phyloP scores from a whole-genome alignment of 768 basidiomycete species.

The Suillus occidentalis region DNA sequence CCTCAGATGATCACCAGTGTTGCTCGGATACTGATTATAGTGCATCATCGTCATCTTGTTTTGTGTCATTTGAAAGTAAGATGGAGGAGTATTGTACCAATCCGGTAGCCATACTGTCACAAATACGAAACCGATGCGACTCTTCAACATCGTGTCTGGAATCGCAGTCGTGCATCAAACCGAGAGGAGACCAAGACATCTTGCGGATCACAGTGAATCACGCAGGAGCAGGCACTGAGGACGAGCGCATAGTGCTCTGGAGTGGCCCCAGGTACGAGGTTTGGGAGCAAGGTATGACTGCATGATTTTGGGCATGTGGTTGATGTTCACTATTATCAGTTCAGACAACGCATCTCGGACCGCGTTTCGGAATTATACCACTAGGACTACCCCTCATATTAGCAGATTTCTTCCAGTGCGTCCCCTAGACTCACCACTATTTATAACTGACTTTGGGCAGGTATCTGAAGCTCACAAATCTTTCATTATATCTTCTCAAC shows the following conservation, averaged over 20 bases:
- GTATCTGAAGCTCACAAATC: slow-evolving; percentile 61
- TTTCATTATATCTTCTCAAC: slow-evolving; percentile 84
- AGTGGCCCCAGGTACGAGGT: slow-evolving; percentile 67
- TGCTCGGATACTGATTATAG: neutral
- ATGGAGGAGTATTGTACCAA: slow-evolving; percentile 51
- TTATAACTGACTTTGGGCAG: slow-evolving; percentile 32
- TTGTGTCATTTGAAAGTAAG: slow-evolving; percentile 33
- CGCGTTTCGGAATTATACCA: slow-evolving; percentile 28
- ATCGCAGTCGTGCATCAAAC: slow-evolving; percentile 52
- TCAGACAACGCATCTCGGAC: neutral
- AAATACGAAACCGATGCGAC: slow-evolving; percentile 39
- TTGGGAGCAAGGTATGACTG: slow-evolving; percentile 60
- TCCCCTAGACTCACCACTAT: slow-evolving; percentile 9
- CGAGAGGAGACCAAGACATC: slow-evolving; percentile 49
- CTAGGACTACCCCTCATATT: slow-evolving; percentile 38
- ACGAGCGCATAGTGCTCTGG: slow-evolving; percentile 61
- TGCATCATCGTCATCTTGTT: slow-evolving; percentile 41
- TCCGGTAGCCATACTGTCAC: slow-evolving; percentile 50
- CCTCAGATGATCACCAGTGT: slow-evolving; percentile 22
- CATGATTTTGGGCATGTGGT: neutral
- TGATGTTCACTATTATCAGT: neutral
- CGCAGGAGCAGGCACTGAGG: neutral
- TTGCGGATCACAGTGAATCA: slow-evolving; percentile 51
- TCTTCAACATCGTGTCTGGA: slow-evolving; percentile 36
- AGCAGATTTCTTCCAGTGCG: slow-evolving; percentile 56